Evolutionary conservation across 495 filamentous ascomycete species (phyloP), one percentile per base, ranked within the genome.

Genomic region (Lophiostoma macrostomum): DNA sequence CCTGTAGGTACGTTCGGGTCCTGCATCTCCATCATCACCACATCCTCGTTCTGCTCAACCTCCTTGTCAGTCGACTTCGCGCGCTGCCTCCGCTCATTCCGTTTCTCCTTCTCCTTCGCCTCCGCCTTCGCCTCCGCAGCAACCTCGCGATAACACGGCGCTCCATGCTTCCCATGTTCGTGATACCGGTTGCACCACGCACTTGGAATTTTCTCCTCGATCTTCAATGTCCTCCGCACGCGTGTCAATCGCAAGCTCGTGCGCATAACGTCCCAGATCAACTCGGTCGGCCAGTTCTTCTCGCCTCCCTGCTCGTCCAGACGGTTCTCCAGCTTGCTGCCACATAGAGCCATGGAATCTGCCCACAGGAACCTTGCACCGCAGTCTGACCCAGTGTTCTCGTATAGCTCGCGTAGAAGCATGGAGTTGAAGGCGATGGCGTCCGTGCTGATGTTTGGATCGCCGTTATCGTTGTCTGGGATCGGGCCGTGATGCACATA

Each of bases 311-410:
- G 4, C 20, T 23, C 25, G 30, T 43, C 27, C 23, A 53, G 2
- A 0, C 8, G 0, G 14, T 53, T 36, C 28, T 44, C 41, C 43
- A 42, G 8, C 22, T 30, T 16, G 4, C 23, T 14, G 16, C 55
- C 55, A 28, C 47, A 39, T 19, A 58, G 36, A 14, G 55, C 55
- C 28, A 58, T 46, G 11, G 47, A 24, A 28, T 58, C 55, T 1
- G 55, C 55, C 55, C 55, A 58, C 10, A 58, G n/a, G 23, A 46
- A 7, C n/a, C 55, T 39, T 20, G 48, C 55, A 20, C 47, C 47
- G 25, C 44, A 49, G 1, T 34, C 8, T 16, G 13, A 7, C 1
- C 19, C 5, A 7, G 55, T 58, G 16, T 38, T n/a, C 8, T 16
- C 12, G 48, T 46, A 58, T 13, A 58, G 35, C n/a, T 52, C 27